Base-by-base conservation (phyloP, 2,329 filamentous ascomycete genomes). In the Fusarium papillatum region DNA sequence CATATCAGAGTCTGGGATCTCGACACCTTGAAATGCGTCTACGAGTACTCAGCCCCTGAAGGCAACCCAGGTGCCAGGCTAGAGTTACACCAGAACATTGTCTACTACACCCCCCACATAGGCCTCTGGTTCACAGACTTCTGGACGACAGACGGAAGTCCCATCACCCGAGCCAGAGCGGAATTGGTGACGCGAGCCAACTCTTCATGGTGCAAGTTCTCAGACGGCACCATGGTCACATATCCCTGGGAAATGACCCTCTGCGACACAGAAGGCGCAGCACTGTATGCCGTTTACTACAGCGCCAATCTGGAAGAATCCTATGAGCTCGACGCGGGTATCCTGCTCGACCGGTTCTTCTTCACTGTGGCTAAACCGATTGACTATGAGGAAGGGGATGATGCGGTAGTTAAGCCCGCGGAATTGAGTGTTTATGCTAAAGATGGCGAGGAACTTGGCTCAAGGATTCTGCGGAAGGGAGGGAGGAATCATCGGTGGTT, bases 301-400 rank as follows among this genome's bases (percentile, higher is more conserved):
- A 17, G 13, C 16, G 16, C 14, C 2, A 16, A 22, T 5, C 13
- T 22, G 26, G 39, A 24, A 3, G 64, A 34, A 3, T 39, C 46
- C 16, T 62, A n/a, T 22, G 46, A n/a, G 13, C 8, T 64, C 9
- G 22, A 64, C 7, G 24, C 41, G 7, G 68, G 63, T 7, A 53
- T 64, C 26, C 31, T 74, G 7, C 57, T 68, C n/a, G 68, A 74
- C 29, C 57, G 60, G 11, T 74, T 74, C 64, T 41, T 75, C 39
- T 72, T 69, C 8, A 48, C 26, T 9, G 62, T 75, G n/a, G 3
- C n/a, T 13, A 36, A 34, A 16, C 16, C 2, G 5, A 68, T 55
- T 24, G 26, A 24, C 14, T n/a, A 17, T 19, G 19, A 26, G 3
- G 68, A 67, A 7, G 19, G 5, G 8, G 31, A 34, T 34, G 24